These are phyloP conservation scores for Pestalotiopsis sp. DNA, from an alignment of 2,329 filamentous ascomycete genomes.

Conservation along the genomic window DNA sequence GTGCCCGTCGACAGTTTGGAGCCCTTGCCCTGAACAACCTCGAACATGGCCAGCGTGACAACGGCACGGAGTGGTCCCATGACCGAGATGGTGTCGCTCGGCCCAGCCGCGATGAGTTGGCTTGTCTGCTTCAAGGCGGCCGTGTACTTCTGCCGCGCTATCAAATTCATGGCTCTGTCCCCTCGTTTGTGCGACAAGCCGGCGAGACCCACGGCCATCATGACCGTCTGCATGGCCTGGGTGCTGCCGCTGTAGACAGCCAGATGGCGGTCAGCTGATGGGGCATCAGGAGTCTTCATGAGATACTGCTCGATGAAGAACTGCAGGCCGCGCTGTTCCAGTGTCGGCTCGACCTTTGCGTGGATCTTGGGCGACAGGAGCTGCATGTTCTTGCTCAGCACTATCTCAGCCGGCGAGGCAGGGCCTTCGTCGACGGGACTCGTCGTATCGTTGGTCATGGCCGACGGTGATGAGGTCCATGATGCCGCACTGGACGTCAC, in stretches of 20 bases:
- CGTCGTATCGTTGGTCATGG: conserved; percentile 14
- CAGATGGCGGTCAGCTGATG: conserved; percentile 40
- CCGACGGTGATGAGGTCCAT: conserved; percentile 26
- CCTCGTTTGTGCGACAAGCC: conserved; percentile 57
- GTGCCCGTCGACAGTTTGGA: conserved; percentile 48
- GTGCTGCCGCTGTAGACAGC: conserved; percentile 37
- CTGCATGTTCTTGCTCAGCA: conserved; percentile 11
- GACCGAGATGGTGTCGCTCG: conserved; percentile 31
- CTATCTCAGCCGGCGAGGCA: conserved; percentile 9
- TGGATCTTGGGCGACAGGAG: conserved; percentile 25
- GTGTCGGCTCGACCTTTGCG: conserved; percentile 40
- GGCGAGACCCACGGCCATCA: conserved; percentile 61
- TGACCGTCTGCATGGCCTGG: conserved; percentile 47
- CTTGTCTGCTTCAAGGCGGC: conserved; percentile 52
- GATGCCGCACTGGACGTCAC: conserved; percentile 29
- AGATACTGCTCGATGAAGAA: conserved; percentile 57
- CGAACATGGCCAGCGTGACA: conserved; percentile 62
- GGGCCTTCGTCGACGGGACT: conserved; percentile 11
- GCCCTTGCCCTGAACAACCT: conserved; percentile 50
- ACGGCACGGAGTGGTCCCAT: conserved; percentile 54
- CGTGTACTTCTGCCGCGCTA: conserved; percentile 56
- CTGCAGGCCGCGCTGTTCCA: conserved; percentile 49
- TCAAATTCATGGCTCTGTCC: conserved; percentile 45
- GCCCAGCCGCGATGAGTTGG: conserved; percentile 38
- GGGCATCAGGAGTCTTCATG: conserved; percentile 53